A percentile compares a stretch with the other conserved stretches of the same genome.
Evolutionary conservation across 352 stramenopile species (phyloP).

Genomic region (Phytophthora fragariae): DNA sequence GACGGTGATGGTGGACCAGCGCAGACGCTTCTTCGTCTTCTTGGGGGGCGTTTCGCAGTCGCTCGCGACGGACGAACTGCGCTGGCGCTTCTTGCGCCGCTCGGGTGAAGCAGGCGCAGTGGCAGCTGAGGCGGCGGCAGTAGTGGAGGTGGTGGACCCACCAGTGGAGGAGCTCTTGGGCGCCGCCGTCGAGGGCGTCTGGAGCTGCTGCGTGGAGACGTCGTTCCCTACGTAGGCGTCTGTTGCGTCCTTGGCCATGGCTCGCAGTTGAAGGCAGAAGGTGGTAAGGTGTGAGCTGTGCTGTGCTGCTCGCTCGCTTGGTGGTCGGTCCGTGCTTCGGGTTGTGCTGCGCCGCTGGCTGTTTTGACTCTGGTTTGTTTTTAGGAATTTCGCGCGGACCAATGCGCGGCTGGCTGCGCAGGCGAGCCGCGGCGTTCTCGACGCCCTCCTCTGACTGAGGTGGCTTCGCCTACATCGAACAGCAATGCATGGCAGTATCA

Average conservation of each 20-base stretch:
- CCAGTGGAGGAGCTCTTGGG: no score
- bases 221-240: constrained; percentile 17
- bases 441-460: constrained; percentile 1
- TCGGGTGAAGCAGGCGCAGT: constrained; percentile 13
- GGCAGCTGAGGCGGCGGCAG: neutral
- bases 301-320: no score
- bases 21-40: constrained; percentile 40
- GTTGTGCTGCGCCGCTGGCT: constrained; percentile 30
- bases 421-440: no score
- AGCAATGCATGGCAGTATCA: neutral
- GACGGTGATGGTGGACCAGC: constrained; percentile 54
- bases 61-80: constrained; percentile 12
- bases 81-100: constrained; percentile 25
- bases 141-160: neutral
- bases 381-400: constrained; percentile 28
- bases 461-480: neutral
- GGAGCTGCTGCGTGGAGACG: constrained; percentile 16
- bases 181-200: neutral
- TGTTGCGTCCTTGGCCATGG: constrained; percentile 57
- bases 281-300: constrained; percentile 8
- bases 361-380: constrained; percentile 39
- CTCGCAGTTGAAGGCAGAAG: neutral
- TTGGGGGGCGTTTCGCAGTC: neutral
- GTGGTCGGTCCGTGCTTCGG: constrained; percentile 21
- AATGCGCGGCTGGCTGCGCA: no score